Evolutionary conservation across 2,329 filamentous ascomycete species (phyloP).

Genomic region (Emericellopsis atlantica): DNA sequence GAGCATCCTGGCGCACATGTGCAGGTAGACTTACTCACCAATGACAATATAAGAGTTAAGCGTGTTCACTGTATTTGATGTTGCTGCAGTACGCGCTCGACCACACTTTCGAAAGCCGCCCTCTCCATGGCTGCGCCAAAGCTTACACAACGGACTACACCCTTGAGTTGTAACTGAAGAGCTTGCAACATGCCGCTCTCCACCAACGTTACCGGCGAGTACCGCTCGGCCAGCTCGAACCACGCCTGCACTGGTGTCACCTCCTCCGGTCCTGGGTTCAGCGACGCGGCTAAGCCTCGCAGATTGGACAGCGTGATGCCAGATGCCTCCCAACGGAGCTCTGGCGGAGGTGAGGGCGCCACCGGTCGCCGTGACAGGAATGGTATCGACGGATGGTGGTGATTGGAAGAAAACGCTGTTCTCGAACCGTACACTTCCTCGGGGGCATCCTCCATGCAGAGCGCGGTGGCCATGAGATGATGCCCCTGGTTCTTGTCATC

Average conservation of each 20-base stretch:
- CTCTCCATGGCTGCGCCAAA: constrained; percentile 36
- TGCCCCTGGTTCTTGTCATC: constrained; percentile 22
- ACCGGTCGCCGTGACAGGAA: constrained; percentile 3
- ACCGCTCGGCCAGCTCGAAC: constrained; percentile 35
- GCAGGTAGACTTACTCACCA: background rate
- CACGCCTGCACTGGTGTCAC: constrained; percentile 39
- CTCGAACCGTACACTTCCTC: constrained; percentile 16
- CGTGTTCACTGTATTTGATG: background rate
- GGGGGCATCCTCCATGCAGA: constrained; percentile 27
- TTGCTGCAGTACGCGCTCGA: constrained; percentile 22
- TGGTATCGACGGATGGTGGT: constrained; percentile 7
- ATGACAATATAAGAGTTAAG: background rate
- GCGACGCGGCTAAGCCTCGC: constrained; percentile 28
- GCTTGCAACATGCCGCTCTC: constrained; percentile 17
- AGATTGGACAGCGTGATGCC: constrained; percentile 28
- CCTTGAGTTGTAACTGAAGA: constrained; percentile 26
- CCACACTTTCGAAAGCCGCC: constrained; percentile 30
- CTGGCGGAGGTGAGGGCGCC: constrained; percentile 7
- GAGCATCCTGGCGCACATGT: background rate
- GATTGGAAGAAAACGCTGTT: constrained; percentile 1
- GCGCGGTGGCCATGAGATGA: constrained; percentile 28
- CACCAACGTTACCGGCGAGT: constrained; percentile 24
- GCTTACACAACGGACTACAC: constrained; percentile 29
- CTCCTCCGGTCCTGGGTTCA: constrained; percentile 28
- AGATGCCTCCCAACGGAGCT: constrained; percentile 22